Conservation (phyloP, 1,139 yeast species). For the Ogataea hybrid region DNA sequence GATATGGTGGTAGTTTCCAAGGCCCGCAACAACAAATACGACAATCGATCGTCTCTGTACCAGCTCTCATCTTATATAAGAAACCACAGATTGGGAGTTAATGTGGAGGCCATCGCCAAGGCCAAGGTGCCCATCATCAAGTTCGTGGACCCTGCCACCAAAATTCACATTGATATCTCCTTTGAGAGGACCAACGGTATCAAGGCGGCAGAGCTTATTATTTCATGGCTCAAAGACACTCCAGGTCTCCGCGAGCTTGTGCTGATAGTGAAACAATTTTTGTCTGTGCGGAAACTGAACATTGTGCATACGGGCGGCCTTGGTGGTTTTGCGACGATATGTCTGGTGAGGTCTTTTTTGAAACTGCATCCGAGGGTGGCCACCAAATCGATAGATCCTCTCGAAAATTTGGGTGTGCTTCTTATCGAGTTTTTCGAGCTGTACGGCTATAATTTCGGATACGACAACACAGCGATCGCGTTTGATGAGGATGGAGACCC, state of each 20-base stretch:
- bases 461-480: conserved; percentile 71
- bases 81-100: conserved; percentile 58
- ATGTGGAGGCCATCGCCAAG: conserved; percentile 83
- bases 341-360: conserved; percentile 81
- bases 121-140: conserved; percentile 97
- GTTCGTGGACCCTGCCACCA: conserved; percentile 72
- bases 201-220: conserved; percentile 77
- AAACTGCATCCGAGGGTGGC: conserved; percentile 76
- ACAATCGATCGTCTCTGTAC: conserved; percentile 64
- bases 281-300: conserved; percentile 75
- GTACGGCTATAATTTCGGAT: conserved; percentile 91
- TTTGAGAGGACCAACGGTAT: conserved; percentile 88
- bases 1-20: conserved; percentile 85
- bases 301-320: conserved; percentile 96
- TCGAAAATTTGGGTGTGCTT: conserved; percentile 81
- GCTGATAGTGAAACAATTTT: conserved; percentile 80
- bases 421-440: conserved; percentile 91
- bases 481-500: conserved; percentile 50
- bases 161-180: conserved; percentile 84
- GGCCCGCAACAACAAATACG: conserved; percentile 52
- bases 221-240: conserved; percentile 68
- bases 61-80: conserved; percentile 73
- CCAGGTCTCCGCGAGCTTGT: conserved; percentile 88
- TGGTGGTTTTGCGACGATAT: conserved; percentile 92
- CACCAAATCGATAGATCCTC: conserved; percentile 62